Conservation (phyloP, 352 stramenopile species). For the Elongisporangium prolatum region DNA sequence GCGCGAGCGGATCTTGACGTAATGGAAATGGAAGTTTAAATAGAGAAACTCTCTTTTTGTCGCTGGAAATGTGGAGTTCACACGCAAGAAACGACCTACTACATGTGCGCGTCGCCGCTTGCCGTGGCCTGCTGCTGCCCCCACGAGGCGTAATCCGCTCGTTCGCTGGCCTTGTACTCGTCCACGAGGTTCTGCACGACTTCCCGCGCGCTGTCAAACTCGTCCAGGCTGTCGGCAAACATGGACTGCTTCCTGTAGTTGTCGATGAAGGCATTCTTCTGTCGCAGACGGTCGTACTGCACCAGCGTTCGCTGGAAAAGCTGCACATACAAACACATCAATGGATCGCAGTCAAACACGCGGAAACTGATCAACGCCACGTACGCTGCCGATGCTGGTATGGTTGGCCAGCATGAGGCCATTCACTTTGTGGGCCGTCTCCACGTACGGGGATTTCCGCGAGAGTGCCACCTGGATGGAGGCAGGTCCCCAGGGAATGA, state of each 20-base stretch:
- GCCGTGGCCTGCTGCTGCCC: slow-evolving; percentile 22
- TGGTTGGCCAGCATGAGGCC: slow-evolving; percentile 99
- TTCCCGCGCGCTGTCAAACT: slow-evolving; percentile 83
- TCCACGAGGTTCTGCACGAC: slow-evolving; percentile 83
- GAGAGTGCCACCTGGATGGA: slow-evolving; percentile 99
- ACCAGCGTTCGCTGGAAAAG: slow-evolving; percentile 89
- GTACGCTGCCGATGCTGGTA: slow-evolving; percentile 92
- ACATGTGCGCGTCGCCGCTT: slow-evolving; percentile 42
- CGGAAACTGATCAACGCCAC: slow-evolving; percentile 2
- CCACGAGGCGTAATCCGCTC: slow-evolving; percentile 76
- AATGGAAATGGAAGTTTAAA: slow-evolving; percentile 14
- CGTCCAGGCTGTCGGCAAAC: slow-evolving; percentile 89
- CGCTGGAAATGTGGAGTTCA: neutral
- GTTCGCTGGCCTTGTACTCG: slow-evolving; percentile 83
- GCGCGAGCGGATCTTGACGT: slow-evolving; percentile 65
- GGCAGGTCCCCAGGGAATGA: slow-evolving; percentile 99
- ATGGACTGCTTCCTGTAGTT: slow-evolving; percentile 98
- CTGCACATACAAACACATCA: slow-evolving; percentile 13
- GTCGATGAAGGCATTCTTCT: slow-evolving; percentile 98
- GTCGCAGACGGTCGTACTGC: slow-evolving; percentile 97
- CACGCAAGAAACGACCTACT: neutral
- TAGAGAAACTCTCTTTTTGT: slow-evolving; percentile 8
- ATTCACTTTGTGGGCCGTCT: slow-evolving; percentile 95
- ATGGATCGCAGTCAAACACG: slow-evolving; percentile 3
- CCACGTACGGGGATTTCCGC: slow-evolving; percentile 96